Conservation (phyloP, 257 asterid species). For the Scutellaria minor region DNA sequence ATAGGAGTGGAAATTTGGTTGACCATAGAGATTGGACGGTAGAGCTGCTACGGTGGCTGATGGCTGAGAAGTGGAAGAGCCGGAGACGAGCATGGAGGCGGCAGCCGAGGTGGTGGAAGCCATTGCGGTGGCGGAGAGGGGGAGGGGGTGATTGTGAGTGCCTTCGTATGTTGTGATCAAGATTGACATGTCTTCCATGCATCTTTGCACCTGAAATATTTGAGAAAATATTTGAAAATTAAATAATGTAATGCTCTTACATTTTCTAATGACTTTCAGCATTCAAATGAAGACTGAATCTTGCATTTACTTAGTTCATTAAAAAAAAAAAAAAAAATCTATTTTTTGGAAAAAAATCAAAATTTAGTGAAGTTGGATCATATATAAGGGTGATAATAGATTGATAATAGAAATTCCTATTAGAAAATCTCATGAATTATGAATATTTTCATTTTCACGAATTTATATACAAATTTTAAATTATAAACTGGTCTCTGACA, state of each 20-base stretch:
- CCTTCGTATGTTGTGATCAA: constrained; percentile 94
- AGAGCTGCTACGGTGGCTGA: constrained; percentile 23
- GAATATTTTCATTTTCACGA: no score
- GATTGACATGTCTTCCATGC: constrained; percentile 74
- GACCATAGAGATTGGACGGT: constrained; percentile 38
- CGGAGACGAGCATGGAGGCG: constrained; percentile 91
- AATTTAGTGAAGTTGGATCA: no score
- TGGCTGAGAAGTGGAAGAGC: constrained; percentile 60
- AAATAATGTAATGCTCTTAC: background rate
- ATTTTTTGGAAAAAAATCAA: no score
- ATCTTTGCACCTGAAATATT: constrained; percentile 74
- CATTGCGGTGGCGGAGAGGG: constrained; percentile 85
- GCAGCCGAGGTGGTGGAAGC: constrained; percentile 96
- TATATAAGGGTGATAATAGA: no score
- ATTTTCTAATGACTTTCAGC: no score
- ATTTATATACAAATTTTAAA: no score
- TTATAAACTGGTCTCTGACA: no score
- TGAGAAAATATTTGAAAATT: background rate
- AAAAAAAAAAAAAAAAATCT: no score
- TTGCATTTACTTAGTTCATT: no score
- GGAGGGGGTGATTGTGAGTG: constrained; percentile 84
- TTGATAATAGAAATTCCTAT: no score
- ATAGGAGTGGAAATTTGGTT: constrained; percentile 30
- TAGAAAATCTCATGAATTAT: no score
- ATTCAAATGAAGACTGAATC: no score